Conservation (phyloP, 371 early-diverging fungal genomes). For the Apophysomyces trapeziformis region DNA sequence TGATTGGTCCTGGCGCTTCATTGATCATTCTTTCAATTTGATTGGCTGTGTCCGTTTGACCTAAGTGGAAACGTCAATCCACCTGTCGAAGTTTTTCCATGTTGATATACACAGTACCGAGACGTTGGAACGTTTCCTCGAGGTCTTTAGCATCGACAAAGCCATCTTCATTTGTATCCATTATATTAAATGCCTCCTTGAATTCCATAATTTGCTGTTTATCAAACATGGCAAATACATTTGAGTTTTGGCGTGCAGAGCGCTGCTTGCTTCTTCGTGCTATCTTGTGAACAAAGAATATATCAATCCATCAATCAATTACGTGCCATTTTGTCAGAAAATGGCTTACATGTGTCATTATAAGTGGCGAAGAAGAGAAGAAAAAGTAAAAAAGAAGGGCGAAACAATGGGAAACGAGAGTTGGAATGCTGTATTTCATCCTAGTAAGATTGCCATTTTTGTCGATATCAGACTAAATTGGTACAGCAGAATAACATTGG, state of each 20-base stretch:
- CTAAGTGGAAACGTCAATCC: constrained; percentile 33
- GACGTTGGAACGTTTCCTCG: constrained; percentile 72
- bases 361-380: background rate
- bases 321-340: background rate
- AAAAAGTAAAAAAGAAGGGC: background rate
- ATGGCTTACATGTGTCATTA: background rate
- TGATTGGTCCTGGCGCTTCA: constrained; percentile 87
- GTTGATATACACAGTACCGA: constrained; percentile 32
- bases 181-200: constrained; percentile 93
- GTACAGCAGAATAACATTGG: background rate
- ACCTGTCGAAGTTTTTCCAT: too few species aligned
- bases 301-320: background rate
- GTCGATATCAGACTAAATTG: constrained; percentile 4
- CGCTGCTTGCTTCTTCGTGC: constrained; percentile 80
- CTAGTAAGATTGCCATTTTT: background rate
- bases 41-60: constrained; percentile 81
- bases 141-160: constrained; percentile 88
- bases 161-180: constrained; percentile 91
- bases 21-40: constrained; percentile 91
- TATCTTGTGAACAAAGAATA: constrained; percentile 14
- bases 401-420: background rate
- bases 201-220: constrained; percentile 95
- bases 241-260: constrained; percentile 94
- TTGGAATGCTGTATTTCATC: constrained; percentile 4
- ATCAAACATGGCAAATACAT: constrained; percentile 99